Conservation (phyloP, 2,329 filamentous ascomycete genomes). For the Fonsecaea nubica region DNA sequence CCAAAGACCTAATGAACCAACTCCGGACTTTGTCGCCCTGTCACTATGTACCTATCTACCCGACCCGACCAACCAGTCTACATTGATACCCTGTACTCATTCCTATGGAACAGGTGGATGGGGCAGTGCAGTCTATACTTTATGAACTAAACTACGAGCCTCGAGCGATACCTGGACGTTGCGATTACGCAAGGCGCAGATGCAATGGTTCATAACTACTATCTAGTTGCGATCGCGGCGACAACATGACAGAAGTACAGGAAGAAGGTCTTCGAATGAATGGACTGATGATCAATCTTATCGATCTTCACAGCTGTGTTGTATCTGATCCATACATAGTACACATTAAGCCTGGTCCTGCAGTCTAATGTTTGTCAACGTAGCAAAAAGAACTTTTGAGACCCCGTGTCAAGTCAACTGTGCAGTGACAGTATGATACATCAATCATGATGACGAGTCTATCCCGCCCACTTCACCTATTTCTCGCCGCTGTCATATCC, state of each 20-base stretch:
- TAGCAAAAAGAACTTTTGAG: background rate
- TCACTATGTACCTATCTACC: no score
- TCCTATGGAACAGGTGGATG: no score
- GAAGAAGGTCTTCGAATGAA: no score
- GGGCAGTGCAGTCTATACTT: no score
- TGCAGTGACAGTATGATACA: background rate
- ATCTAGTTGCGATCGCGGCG: background rate
- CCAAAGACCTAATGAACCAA: no score
- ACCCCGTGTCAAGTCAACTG: background rate
- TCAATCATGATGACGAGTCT: background rate
- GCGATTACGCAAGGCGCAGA: background rate
- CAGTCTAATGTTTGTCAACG: background rate
- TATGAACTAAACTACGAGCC: no score
- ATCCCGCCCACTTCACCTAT: background rate
- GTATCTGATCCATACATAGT: background rate
- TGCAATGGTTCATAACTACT: background rate
- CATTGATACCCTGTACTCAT: no score
- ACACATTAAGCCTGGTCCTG: background rate
- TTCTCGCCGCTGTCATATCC: background rate
- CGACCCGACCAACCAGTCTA: no score
- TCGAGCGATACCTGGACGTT: background rate
- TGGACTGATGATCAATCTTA: background rate
- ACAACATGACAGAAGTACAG: background rate
- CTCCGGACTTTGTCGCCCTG: no score
- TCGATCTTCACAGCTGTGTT: background rate